A percentile compares a stretch with the other conserved stretches of the same genome.
These are phyloP conservation scores for Russula dissimulans DNA, from an alignment of 768 basidiomycete genomes.

Conservation along the genomic window DNA sequence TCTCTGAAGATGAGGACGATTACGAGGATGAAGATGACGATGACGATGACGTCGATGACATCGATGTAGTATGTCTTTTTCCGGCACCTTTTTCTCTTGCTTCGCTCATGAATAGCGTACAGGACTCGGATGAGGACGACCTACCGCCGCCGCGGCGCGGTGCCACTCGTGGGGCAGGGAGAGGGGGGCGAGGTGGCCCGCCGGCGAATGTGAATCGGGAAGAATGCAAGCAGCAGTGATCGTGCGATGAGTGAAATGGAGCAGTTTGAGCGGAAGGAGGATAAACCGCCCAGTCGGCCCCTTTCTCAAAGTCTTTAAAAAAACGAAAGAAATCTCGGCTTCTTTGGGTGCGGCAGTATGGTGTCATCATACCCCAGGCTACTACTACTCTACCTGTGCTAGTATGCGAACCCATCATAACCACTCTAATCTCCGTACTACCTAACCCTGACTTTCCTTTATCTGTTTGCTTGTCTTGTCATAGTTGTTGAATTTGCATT, in stretches of 20 bases:
- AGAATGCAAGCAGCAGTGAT: constrained; percentile 89
- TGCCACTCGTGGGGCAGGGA: constrained; percentile 30
- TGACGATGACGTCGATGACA: constrained; percentile 37
- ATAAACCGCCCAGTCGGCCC: neutral
- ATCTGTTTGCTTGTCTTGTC: neutral
- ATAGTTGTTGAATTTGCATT: neutral
- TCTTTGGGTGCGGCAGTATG: neutral
- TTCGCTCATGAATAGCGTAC: constrained; percentile 15
- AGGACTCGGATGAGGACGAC: constrained; percentile 68
- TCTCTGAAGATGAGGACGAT: constrained; percentile 28
- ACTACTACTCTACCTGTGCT: constrained; percentile 2
- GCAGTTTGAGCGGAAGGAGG: neutral
- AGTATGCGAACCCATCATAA: neutral
- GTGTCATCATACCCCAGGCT: constrained; percentile 2
- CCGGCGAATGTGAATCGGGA: constrained; percentile 57
- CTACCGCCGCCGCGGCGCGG: constrained; percentile 46
- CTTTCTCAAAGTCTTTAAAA: neutral
- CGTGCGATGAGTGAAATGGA: neutral
- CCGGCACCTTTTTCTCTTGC: neutral
- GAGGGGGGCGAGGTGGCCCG: constrained; percentile 34
- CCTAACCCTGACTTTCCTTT: neutral
- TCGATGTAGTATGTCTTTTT: constrained; percentile 31
- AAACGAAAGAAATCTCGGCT: neutral
- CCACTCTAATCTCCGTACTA: neutral
- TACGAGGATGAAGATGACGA: constrained; percentile 53